A percentile compares a stretch with the other conserved stretches of the same genome.
Conservation (phyloP, 352 stramenopile species). For the Phytopythium delawarense region DNA sequence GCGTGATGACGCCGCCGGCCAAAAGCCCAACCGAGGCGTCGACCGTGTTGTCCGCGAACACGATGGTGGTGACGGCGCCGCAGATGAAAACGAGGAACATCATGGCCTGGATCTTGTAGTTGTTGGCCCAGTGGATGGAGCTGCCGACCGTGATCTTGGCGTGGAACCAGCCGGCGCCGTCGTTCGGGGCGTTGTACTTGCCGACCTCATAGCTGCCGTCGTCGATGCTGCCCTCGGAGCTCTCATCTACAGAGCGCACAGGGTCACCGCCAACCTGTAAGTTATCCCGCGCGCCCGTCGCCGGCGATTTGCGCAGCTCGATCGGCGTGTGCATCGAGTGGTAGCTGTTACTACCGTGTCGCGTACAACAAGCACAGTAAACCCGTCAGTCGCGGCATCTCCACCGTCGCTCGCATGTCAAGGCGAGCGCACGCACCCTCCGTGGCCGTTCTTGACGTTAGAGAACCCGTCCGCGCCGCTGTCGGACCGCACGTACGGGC, state of each 20-base stretch:
- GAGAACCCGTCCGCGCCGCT: slow-evolving; percentile 14
- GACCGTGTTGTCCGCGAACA: slow-evolving; percentile 53
- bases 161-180: slow-evolving; percentile 82
- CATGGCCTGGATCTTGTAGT: slow-evolving; percentile 81
- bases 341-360: slow-evolving; percentile 30
- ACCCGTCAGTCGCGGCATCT: neutral
- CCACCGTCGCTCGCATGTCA: neutral
- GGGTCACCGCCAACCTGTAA: slow-evolving; percentile 9
- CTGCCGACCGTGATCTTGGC: slow-evolving; percentile 85
- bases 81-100: slow-evolving; percentile 77
- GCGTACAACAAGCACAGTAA: slow-evolving; percentile 5
- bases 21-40: slow-evolving; percentile 66
- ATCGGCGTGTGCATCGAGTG: slow-evolving; percentile 51
- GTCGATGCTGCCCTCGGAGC: slow-evolving; percentile 74
- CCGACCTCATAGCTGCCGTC: slow-evolving; percentile 64
- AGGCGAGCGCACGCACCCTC: slow-evolving; percentile 16
- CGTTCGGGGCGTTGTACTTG: slow-evolving; percentile 37
- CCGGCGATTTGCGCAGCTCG: slow-evolving; percentile 33
- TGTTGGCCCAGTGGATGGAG: slow-evolving; percentile 84
- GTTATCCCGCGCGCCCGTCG: slow-evolving; percentile 9
- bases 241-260: slow-evolving; percentile 57
- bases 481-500: slow-evolving; percentile 20
- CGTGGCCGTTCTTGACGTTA: slow-evolving; percentile 25
- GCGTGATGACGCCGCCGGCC: slow-evolving; percentile 70
- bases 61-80: slow-evolving; percentile 48